These are phyloP conservation scores for Ogataea nonfermentans DNA, from an alignment of 805 yeast genomes.

Conservation along the genomic window DNA sequence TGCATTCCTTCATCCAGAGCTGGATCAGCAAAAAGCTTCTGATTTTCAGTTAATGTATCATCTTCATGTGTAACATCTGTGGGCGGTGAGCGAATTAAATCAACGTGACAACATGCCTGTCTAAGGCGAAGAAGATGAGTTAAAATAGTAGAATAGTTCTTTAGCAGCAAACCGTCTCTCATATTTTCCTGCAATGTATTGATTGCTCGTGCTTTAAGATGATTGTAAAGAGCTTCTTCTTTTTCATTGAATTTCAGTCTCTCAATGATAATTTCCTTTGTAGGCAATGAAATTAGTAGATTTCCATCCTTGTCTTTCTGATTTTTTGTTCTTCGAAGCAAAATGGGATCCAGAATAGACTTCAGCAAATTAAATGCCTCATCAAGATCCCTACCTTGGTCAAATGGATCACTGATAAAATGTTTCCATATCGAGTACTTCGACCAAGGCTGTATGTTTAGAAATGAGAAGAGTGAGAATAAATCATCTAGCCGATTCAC, in stretches of 20 bases:
- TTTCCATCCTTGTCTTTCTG: conserved; percentile 76
- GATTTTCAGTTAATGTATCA: conserved; percentile 37
- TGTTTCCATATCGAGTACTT: conserved; percentile 84
- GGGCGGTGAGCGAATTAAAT: conserved; percentile 45
- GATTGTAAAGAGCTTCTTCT: conserved; percentile 65
- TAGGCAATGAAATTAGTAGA: conserved; percentile 72
- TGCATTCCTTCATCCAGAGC: conserved; percentile 23
- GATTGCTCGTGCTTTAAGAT: conserved; percentile 67
- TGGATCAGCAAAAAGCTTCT: conserved; percentile 4
- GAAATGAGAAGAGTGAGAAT: conserved; percentile 69
- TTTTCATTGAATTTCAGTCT: conserved; percentile 61
- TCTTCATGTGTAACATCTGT: conserved; percentile 43
- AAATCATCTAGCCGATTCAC: conserved; percentile 85
- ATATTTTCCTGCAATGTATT: conserved; percentile 57
- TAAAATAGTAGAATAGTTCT: conserved; percentile 72
- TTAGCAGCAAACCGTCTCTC: conserved; percentile 64
- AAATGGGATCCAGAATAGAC: conserved; percentile 77
- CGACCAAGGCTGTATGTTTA: conserved; percentile 87
- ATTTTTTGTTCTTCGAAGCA: conserved; percentile 79
- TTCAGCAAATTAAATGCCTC: conserved; percentile 83
- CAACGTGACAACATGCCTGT: conserved; percentile 85
- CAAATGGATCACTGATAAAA: conserved; percentile 81
- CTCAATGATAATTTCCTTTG: conserved; percentile 69
- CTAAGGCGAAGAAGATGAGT: conserved; percentile 81
- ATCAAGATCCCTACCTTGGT: conserved; percentile 56